Percentiles rank a stretch among this genome's conserved stretches.
Evolutionary conservation across 2,329 filamentous ascomycete species (phyloP).

Genomic region (Pseudopyrenochaeta lycopersici): DNA sequence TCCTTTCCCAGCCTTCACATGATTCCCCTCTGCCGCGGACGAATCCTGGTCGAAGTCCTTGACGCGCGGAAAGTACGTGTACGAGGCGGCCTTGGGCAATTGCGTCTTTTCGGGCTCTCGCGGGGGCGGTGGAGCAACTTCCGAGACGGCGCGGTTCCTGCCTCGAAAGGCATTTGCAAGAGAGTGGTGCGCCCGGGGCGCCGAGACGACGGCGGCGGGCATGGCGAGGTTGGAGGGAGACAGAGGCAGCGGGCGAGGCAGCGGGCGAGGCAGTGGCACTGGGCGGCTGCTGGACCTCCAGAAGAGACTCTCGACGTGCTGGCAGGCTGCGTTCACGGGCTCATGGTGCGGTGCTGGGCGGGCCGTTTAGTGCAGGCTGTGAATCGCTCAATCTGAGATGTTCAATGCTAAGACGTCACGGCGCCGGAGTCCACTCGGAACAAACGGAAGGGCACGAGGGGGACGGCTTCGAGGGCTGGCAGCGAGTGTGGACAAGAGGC

Average conservation of each 20-base stretch:
- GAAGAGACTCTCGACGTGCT: constrained; percentile 9
- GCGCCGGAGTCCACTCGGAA: constrained; percentile 20
- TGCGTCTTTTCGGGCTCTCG: constrained; percentile 34
- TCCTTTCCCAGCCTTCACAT: constrained; percentile 28
- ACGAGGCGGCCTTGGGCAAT: constrained; percentile 51
- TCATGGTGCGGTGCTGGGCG: constrained; percentile 28
- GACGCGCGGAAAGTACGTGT: constrained; percentile 52
- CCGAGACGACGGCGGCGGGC: constrained; percentile 43
- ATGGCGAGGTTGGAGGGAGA: constrained; percentile 29
- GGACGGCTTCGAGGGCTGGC: background rate
- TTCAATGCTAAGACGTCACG: constrained; percentile 33
- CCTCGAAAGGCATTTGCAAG: constrained; percentile 41
- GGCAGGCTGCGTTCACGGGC: constrained; percentile 17
- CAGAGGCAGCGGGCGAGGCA: constrained; percentile 4
- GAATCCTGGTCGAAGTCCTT: constrained; percentile 47
- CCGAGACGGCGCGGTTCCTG: constrained; percentile 44
- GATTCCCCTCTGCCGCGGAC: constrained; percentile 37
- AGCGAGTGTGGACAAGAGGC: constrained; percentile 17
- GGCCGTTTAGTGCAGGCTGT: constrained; percentile 24
- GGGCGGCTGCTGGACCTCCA: constrained; percentile 2
- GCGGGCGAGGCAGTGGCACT: no score
- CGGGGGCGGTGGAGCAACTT: constrained; percentile 35
- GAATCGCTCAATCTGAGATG: constrained; percentile 2
- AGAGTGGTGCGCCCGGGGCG: constrained; percentile 39
- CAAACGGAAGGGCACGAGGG: constrained; percentile 15